Percentiles rank a stretch among this genome's conserved stretches.
Evolutionary conservation across 2,329 filamentous ascomycete species (phyloP).

Genomic region (Talaromyces sp.): DNA sequence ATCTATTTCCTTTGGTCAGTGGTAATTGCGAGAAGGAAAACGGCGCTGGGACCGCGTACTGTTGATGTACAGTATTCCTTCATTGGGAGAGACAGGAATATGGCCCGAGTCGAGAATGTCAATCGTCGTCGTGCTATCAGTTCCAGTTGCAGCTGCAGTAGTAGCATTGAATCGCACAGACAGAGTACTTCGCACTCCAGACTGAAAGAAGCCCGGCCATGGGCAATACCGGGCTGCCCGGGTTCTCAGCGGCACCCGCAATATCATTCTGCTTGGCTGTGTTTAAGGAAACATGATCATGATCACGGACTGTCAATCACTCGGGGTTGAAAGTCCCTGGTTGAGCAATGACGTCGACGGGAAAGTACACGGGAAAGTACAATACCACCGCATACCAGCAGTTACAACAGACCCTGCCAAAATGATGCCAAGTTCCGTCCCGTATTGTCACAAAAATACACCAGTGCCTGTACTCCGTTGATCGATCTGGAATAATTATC

Average conservation of each 20-base stretch:
- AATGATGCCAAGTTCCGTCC: background rate
- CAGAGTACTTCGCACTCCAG: background rate
- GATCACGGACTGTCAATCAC: background rate
- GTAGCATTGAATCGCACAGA: background rate
- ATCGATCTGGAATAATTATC: background rate
- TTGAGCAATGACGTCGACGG: background rate
- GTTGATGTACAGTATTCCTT: conserved; percentile 84
- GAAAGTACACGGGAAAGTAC: too few relatives aligned
- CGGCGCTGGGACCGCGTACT: conserved; percentile 48
- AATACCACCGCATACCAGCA: background rate
- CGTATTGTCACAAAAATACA: background rate
- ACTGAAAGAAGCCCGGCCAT: background rate
- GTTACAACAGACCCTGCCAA: background rate
- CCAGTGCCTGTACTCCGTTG: background rate
- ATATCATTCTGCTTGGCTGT: background rate
- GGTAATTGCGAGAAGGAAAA: background rate
- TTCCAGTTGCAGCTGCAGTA: background rate
- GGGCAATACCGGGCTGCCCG: background rate
- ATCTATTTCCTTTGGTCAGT: conserved; percentile 45
- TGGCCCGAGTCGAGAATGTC: conserved; percentile 51
- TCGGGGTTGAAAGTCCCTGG: background rate
- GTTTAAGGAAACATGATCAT: background rate
- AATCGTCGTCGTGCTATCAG: background rate
- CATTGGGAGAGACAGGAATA: conserved; percentile 67
- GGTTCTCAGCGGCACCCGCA: background rate